Evolutionary conservation across 306 rosid species (phyloP), one percentile per base, ranked within the genome.

Genomic region (Castanopsis chinensis): DNA sequence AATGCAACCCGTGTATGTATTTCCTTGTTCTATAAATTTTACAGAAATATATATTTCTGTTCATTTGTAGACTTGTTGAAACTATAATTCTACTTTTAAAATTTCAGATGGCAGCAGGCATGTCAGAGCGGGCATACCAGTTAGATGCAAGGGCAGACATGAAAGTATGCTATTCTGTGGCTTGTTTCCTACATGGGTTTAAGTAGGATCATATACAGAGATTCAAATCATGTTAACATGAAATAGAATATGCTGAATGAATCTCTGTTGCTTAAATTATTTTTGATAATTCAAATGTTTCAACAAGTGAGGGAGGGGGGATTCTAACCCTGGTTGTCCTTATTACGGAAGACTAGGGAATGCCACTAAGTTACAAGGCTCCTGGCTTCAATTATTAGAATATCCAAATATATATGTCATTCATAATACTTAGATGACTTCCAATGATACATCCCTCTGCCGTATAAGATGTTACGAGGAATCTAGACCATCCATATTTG

Each of bases 41-140:
- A 30, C 20, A 55, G n/a, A 53, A 75, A 45, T 55, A 35, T 70
- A 15, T 76, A 68, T 43, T 69, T 51, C 12, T 57, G 15, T 75
- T 76, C 71, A 72, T 72, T 59, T 78, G 18, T 41, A 67, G 77
- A 74, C 58, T 33, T 84, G 27, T 61, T 79, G 80, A 80, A 77
- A 43, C 77, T 74, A 54, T 83, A 30, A 13, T 73, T 55, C 45
- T 83, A 60, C 52, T 84, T 61, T 80, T 83, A 71, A 81, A 79
- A 80, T 84, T 87, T 86, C 89, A 95, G 99, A 95, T 95, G 99
- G 99, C 99, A 6, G 98, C 88, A 72, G 94, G 98, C 76, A 95
- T 95, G 84, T 91, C 97, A 13, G 92, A 94, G 83, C 91, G 88
- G 63, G 53, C 85, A 76, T 84, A 85, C 81, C 97, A 84, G 72